Percentiles rank a stretch among this genome's conserved stretches.
Conservation (phyloP, 441 rosid species). For the Adansonia rubrostipa region DNA sequence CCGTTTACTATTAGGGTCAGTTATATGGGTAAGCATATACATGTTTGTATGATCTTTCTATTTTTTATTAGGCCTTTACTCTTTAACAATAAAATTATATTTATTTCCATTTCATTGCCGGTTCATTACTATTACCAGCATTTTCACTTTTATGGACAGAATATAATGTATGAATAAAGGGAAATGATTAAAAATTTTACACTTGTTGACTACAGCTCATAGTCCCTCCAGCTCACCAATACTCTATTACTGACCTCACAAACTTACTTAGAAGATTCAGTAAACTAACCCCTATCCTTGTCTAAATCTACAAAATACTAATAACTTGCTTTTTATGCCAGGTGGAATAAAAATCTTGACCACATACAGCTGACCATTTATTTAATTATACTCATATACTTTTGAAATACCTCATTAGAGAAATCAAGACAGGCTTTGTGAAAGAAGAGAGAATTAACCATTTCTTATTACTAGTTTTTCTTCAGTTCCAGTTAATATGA, state of each 20-base stretch:
- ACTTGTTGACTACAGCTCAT: not conserved
- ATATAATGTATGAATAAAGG: not conserved
- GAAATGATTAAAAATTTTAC: not conserved
- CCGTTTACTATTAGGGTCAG: not conserved
- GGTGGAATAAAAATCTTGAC: constrained; percentile 6
- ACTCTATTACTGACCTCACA: not conserved
- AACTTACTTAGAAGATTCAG: not conserved
- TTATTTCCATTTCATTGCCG: not conserved
- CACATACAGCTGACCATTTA: not conserved
- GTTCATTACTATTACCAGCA: not conserved
- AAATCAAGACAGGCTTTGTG: not conserved
- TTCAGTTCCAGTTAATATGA: not conserved
- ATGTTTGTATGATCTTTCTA: not conserved
- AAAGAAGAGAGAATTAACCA: not conserved
- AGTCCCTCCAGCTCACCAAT: not conserved
- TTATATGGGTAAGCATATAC: not conserved
- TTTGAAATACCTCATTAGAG: not conserved
- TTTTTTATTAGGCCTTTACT: not conserved
- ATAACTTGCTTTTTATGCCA: not conserved
- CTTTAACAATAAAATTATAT: not conserved
- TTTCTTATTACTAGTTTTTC: not conserved
- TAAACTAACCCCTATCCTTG: not conserved
- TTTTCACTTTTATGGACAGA: not conserved
- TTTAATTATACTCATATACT: constrained; percentile 5
- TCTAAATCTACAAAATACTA: not conserved